Base-by-base conservation (phyloP, 768 basidiomycete genomes). In the Kwoniella bestiolae region DNA sequence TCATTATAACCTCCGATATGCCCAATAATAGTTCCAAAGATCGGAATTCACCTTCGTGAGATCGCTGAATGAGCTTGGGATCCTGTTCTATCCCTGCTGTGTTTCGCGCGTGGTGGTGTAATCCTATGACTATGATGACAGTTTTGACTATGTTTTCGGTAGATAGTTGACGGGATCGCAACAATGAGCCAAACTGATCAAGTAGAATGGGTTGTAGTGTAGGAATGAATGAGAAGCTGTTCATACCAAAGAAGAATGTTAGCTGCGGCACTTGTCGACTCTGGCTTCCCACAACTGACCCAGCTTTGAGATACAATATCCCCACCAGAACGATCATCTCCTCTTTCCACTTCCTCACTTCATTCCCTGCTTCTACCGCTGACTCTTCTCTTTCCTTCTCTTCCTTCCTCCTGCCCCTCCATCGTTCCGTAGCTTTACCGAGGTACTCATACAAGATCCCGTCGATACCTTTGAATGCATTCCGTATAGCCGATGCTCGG, bases 391-490 rank as follows among this genome's bases (percentile, higher is more conserved):
- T 63, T 5, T 56, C 44, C 23, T 56, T 58, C 2, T 34, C 64
- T 23, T 57, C 66, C 35, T 64, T 50, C 46, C 58, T 32, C 29
- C 32, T 38, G 5, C 58, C 50, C 34, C 71, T 63, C 73, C 75
- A 89, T 44, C 84, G 80, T n/a, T 89, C 87, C 61, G 90, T 78
- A 1, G 86, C 85, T 79, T 88, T 91, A 47, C 82, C 82, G 25
- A 95, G 83, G 26, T 90, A 87, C 14, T 85, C 88, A 29, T 86
- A 86, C 66, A 98, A 83, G 77, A 98, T 99, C 73, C 91, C 91
- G 5, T 87, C 85, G 0, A 93, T 92, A 0, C 91, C 90, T 56
- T 91, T 89, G 81, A 94, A 99, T 0, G 93, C 90, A 63, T 87
- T 86, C 41, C 86, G 85, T 35, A 93, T 91, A 73, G 92, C 94